Base-by-base conservation (phyloP, 2,329 filamentous ascomycete genomes). In the Sporothrix schenckii region DNA sequence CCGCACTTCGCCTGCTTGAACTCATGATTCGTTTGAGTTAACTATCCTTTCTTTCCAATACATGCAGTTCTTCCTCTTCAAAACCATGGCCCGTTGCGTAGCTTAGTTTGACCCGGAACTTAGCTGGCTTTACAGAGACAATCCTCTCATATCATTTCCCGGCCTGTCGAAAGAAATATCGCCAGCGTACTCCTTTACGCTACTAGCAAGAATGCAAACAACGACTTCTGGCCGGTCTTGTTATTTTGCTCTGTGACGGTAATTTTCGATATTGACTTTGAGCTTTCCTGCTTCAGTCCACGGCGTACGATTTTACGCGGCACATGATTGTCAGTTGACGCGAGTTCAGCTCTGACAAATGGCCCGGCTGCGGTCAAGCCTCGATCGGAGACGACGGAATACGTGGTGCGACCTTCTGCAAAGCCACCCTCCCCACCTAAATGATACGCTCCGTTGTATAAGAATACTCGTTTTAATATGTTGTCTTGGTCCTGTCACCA, bases 291-390 rank as follows among this genome's bases (percentile, higher is more conserved):
- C 49, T 5, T 50, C 27, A 34, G 53, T 56, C 24, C 10, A 27
- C 16, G 6, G 4, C 10, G n/a, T 16, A 63, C 34, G 19, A 16
- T 16, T 24, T 16, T 3, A 52, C 3, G 16, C 27, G 39, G 68
- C 70, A 72, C 68, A 72, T 70, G 70, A 70, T 68, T 61, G 58
- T 63, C 41, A 27, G 34, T 68, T 70, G 70, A 70, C 70, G 68
- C 70, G 70, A 69, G 67, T 49, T 24, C 34, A 50, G 49, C 5
- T 54, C 52, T 66, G 47, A n/a, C 10, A 50, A 16, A 44, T 39
- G 41, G 66, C 11, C 61, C 24, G 19, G 67, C 54, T 47, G 53
- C 24, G 19, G 27, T 14, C 47, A 16, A 44, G 24, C 52, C 52
- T 56, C 41, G 21, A 21, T 9, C 21, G 39, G 30, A 14, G 7